These are phyloP conservation scores for Lumnitzera racemosa DNA, from an alignment of 345 rosid species.

Conservation along the genomic window DNA sequence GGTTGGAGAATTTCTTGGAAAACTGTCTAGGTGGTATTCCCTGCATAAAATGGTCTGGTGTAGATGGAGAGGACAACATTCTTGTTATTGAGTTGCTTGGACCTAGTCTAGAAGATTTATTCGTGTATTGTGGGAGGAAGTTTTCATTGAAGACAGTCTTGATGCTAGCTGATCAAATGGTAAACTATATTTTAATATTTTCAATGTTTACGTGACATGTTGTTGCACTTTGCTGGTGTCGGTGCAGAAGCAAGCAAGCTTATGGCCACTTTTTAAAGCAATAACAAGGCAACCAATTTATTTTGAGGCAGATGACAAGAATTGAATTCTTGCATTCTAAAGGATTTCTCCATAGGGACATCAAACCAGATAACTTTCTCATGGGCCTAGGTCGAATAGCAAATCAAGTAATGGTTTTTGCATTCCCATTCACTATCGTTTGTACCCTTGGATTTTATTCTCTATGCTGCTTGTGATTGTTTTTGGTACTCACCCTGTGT, in stretches of 20 bases:
- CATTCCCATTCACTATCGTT: not conserved
- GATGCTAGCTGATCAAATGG: slow-evolving; percentile 69
- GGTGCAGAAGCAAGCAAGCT: no score
- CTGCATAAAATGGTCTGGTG: slow-evolving; percentile 41
- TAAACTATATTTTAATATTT: slow-evolving; percentile 6
- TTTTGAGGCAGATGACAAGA: slow-evolving; percentile 38
- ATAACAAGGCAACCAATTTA: not conserved
- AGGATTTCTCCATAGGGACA: slow-evolving; percentile 69
- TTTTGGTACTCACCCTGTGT: not conserved
- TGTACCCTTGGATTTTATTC: not conserved
- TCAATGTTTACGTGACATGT: not conserved
- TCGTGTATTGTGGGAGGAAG: slow-evolving; percentile 63
- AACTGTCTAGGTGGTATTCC: slow-evolving; percentile 41
- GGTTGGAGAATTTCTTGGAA: not conserved
- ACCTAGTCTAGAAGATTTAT: slow-evolving; percentile 62
- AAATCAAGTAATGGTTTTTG: slow-evolving; percentile 36
- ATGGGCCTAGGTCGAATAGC: slow-evolving; percentile 81
- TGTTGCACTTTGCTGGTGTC: no score
- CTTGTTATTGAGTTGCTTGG: slow-evolving; percentile 53
- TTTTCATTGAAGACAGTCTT: slow-evolving; percentile 56
- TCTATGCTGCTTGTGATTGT: not conserved
- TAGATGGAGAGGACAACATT: slow-evolving; percentile 45
- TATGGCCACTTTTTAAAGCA: not conserved
- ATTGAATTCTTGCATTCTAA: slow-evolving; percentile 59
- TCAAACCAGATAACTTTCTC: slow-evolving; percentile 74